Percentiles rank a stretch among this genome's conserved stretches.
Evolutionary conservation across 176 grass and related monocot species (phyloP).

Genomic region (Eleusine coracana): DNA sequence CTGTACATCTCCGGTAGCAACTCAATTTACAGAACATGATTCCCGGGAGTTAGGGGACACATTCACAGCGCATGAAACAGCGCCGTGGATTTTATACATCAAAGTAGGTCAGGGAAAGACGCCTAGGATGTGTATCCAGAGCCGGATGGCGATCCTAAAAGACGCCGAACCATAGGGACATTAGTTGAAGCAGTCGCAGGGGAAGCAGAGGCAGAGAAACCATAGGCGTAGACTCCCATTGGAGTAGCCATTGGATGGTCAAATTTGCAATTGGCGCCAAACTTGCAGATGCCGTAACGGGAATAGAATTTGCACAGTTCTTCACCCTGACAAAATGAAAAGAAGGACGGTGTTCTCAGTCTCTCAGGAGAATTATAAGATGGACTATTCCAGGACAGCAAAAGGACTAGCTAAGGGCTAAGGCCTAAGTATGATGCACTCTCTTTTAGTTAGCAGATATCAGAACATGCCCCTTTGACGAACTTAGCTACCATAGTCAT

Average conservation of each 20-base stretch:
- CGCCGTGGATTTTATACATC: slow-evolving; percentile 63
- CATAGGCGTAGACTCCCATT: slow-evolving; percentile 74
- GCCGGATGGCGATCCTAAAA: slow-evolving; percentile 62
- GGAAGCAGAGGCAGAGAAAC: slow-evolving; percentile 53
- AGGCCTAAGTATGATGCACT: neutral
- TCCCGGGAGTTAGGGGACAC: slow-evolving; percentile 54
- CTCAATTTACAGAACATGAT: slow-evolving; percentile 86
- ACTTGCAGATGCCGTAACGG: slow-evolving; percentile 99
- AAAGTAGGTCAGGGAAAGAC: slow-evolving; percentile 35
- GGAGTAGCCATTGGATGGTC: slow-evolving; percentile 90
- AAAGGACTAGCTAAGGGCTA: neutral
- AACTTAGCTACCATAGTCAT: neutral
- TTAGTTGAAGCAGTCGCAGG: slow-evolving; percentile 50
- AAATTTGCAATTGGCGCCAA: slow-evolving; percentile 95
- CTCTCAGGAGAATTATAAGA: neutral
- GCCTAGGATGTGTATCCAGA: slow-evolving; percentile 49
- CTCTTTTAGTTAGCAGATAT: neutral
- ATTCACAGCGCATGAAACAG: slow-evolving; percentile 37
- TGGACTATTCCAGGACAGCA: neutral
- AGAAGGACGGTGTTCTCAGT: neutral
- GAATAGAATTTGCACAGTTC: slow-evolving; percentile 91
- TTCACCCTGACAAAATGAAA: slow-evolving; percentile 70
- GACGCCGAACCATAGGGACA: slow-evolving; percentile 43
- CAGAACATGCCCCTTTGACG: neutral
- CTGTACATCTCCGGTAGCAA: slow-evolving; percentile 81